Base-by-base conservation (phyloP, 768 basidiomycete species). In the Mrakia frigida region DNA sequence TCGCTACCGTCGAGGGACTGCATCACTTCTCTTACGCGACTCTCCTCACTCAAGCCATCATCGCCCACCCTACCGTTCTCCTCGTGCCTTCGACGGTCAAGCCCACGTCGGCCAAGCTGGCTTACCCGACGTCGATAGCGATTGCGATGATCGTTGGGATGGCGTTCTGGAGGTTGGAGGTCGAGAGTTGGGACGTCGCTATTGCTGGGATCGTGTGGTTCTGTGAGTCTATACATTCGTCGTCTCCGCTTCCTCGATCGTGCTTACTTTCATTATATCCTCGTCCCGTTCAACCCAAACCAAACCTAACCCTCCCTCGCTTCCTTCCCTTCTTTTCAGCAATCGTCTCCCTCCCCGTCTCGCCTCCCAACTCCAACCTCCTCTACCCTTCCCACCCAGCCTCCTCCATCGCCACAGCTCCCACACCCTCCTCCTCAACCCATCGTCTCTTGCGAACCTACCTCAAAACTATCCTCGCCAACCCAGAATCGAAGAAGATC, bases 401-500 rank as follows among this genome's bases (percentile, higher is more conserved):
- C 10, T 65, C 73, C 18, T 41, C 59, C n/a, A 50, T 68, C 18
- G 65, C 65, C 18, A 68, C 65, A 0, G 65, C 70, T 6, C 50
- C 70, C 1, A 50, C 70, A 3, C n/a, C 35, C 21, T 68, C 76
- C 23, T 77, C 71, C 21, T 61, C 76, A 25, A 73, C 76, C 0
- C 37, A 65, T 16, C 76, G 76, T 14, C 46, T 67, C 9, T 37
- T 82, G 77, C 72, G 84, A 60, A 81, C 84, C 18, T 94, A 97
- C 82, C 85, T 98, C 72, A 95, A 96, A 81, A 90, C 92, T 16
- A 92, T 99, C 74, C 86, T 98, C 52, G 89, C 91, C 28, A 96
- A 96, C 80, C 89, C 90, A 4, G 94, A 98, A 82, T 95, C 93
- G 28, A 88, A 94, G 80, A 92, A 92, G 83, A 98, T 99, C 76